phyloP scores from a whole-genome alignment of 2,329 filamentous ascomycete species.

The Hypoxylon sp. region DNA sequence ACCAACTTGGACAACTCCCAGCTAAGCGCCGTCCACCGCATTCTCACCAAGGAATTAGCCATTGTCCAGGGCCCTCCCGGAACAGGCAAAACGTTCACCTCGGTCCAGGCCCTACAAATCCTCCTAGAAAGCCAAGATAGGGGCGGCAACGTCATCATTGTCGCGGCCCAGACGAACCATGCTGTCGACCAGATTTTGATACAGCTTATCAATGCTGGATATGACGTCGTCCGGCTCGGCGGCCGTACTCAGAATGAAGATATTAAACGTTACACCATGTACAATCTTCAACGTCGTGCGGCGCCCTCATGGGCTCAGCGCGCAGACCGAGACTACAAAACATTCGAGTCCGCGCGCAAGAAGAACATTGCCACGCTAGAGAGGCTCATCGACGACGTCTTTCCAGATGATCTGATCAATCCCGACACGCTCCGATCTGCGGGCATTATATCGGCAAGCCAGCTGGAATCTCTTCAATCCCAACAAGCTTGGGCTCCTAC shows the following conservation, averaged over 20 bases:
- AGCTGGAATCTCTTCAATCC: slow-evolving; percentile 73
- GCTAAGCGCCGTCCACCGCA: slow-evolving; percentile 74
- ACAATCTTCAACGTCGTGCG: slow-evolving; percentile 65
- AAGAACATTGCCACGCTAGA: slow-evolving; percentile 57
- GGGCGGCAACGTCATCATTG: slow-evolving; percentile 77
- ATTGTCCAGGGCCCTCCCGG: slow-evolving; percentile 88
- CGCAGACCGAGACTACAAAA: slow-evolving; percentile 47
- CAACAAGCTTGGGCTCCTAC: slow-evolving; percentile 56
- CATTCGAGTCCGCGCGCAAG: slow-evolving; percentile 51
- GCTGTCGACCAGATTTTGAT: slow-evolving; percentile 85
- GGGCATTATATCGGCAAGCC: slow-evolving; percentile 72
- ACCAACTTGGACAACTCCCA: slow-evolving; percentile 78
- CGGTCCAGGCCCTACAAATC: slow-evolving; percentile 77
- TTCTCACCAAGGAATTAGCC: slow-evolving; percentile 79
- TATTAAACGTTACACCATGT: slow-evolving; percentile 77
- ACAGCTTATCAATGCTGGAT: slow-evolving; percentile 68
- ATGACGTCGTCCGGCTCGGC: slow-evolving; percentile 73
- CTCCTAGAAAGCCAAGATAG: slow-evolving; percentile 71
- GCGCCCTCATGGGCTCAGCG: slow-evolving; percentile 28
- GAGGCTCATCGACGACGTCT: slow-evolving; percentile 59
- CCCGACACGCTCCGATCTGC: slow-evolving; percentile 67
- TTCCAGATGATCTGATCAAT: slow-evolving; percentile 63
- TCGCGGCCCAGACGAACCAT: slow-evolving; percentile 92
- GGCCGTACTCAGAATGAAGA: slow-evolving; percentile 76
- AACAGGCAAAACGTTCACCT: slow-evolving; percentile 84